Evolutionary conservation across 2,329 filamentous ascomycete genomes (phyloP).

Genomic region (Magnaporthiopsis rhizophila): DNA sequence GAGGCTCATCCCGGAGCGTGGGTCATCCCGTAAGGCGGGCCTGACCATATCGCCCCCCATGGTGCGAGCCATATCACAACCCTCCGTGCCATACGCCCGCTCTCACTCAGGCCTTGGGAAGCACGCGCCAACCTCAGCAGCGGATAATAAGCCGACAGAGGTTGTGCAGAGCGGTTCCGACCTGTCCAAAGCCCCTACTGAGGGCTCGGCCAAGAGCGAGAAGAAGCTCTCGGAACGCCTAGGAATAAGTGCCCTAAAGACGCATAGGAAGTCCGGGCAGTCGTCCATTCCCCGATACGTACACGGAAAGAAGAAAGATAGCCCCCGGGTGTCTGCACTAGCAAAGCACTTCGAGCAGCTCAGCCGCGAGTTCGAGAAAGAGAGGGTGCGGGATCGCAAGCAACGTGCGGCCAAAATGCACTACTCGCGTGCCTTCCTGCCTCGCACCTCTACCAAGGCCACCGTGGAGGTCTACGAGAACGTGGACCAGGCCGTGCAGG

Average conservation of each 20-base stretch:
- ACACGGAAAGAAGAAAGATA: conserved; percentile 61
- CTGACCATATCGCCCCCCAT: conserved; percentile 43
- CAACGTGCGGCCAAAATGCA: conserved; percentile 69
- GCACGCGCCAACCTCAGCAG: neutral
- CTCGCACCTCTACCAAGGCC: conserved; percentile 85
- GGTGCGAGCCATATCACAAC: conserved; percentile 45
- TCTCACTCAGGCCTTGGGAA: conserved; percentile 30
- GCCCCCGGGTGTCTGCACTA: conserved; percentile 79
- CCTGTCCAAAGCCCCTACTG: conserved; percentile 14
- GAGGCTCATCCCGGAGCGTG: conserved; percentile 18
- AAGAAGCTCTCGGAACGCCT: conserved; percentile 72
- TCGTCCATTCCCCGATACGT: conserved; percentile 88
- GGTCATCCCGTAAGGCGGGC: conserved; percentile 35
- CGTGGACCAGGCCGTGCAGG: conserved; percentile 85
- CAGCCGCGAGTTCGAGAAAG: conserved; percentile 92
- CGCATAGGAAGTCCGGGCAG: conserved; percentile 42
- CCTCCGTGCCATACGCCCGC: conserved; percentile 35
- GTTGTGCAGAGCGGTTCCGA: neutral
- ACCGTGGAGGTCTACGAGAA: conserved; percentile 95
- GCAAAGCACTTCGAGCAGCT: conserved; percentile 95
- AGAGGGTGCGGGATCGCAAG: conserved; percentile 77
- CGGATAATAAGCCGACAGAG: neutral
- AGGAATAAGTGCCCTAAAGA: conserved; percentile 57
- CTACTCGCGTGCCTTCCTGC: conserved; percentile 69
- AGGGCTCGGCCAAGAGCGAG: conserved; percentile 46